phyloP scores from a whole-genome alignment of 768 basidiomycete species.

The Grammothele lineata region DNA sequence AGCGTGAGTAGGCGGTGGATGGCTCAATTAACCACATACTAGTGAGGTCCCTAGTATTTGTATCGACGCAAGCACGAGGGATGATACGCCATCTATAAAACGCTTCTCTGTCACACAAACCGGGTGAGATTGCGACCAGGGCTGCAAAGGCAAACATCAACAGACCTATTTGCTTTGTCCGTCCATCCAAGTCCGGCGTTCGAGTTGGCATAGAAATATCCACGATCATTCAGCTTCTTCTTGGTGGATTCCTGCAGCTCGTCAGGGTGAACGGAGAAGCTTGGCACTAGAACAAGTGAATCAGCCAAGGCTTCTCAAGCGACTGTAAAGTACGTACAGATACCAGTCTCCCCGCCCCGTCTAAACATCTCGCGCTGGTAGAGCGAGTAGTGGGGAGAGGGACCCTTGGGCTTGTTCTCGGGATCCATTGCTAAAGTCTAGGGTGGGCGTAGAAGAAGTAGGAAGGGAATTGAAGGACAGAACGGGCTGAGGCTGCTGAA shows the following conservation, averaged over 20 bases:
- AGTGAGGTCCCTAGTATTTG: constrained; percentile 42
- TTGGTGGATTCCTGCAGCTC: constrained; percentile 37
- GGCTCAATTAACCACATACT: no score
- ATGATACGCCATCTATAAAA: constrained; percentile 53
- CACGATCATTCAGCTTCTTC: constrained; percentile 40
- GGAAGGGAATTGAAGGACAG: no score
- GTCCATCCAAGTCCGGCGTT: constrained; percentile 53
- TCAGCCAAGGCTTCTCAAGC: not conserved
- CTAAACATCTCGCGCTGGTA: constrained; percentile 49
- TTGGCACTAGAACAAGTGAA: constrained; percentile 28
- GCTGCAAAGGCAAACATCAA: not conserved
- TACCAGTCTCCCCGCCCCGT: constrained; percentile 33
- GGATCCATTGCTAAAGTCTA: constrained; percentile 35
- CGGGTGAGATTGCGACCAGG: no score
- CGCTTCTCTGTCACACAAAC: no score
- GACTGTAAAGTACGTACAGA: constrained; percentile 24
- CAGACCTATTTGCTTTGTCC: constrained; percentile 41
- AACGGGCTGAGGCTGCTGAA: no score
- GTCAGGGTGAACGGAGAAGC: constrained; percentile 40
- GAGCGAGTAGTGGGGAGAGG: constrained; percentile 46
- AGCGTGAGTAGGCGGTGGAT: no score
- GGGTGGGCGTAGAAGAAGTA: not conserved
- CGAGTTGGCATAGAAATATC: constrained; percentile 48
- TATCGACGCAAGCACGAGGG: constrained; percentile 53
- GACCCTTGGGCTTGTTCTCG: constrained; percentile 41